A percentile compares a stretch with the other conserved stretches of the same genome.
Conservation (phyloP, 371 early-diverging fungal genomes). For the Mortierella sp. region DNA sequence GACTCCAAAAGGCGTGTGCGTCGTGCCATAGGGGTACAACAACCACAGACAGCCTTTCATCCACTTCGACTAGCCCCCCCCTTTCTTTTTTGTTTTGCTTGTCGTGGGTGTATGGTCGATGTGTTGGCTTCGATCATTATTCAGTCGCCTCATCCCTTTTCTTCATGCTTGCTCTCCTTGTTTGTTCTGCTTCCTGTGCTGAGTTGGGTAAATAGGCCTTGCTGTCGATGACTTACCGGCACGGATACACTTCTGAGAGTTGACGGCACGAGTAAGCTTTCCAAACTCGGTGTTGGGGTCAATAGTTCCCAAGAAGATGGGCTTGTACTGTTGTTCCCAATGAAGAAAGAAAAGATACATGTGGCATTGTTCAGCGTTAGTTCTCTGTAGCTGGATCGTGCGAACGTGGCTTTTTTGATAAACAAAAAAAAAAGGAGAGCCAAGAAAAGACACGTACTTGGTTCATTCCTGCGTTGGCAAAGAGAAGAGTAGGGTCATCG, state of each 20-base stretch:
- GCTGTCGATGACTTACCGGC: slow-evolving; percentile 78
- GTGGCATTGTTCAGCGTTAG: background rate
- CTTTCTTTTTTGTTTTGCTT: background rate
- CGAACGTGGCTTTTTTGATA: background rate
- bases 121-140: background rate
- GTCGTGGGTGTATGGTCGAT: background rate
- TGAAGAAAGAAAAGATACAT: background rate
- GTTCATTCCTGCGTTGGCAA: slow-evolving; percentile 99
- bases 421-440: background rate
- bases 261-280: slow-evolving; percentile 93
- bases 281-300: slow-evolving; percentile 94
- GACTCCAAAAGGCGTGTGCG: background rate
- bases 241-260: slow-evolving; percentile 99
- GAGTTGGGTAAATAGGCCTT: background rate
- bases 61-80: slow-evolving; percentile 6
- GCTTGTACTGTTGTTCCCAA: slow-evolving; percentile 86
- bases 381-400: background rate
- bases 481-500: slow-evolving; percentile 98
- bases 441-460: slow-evolving; percentile 75
- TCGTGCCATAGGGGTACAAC: background rate
- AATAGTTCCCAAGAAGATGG: slow-evolving; percentile 97
- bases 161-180: background rate
- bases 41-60: background rate
- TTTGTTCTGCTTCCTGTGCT: background rate
- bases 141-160: background rate